Evolutionary conservation across 441 rosid species (phyloP), one percentile per base, ranked within the genome.

Genomic region (Codiaeum variegatum): DNA sequence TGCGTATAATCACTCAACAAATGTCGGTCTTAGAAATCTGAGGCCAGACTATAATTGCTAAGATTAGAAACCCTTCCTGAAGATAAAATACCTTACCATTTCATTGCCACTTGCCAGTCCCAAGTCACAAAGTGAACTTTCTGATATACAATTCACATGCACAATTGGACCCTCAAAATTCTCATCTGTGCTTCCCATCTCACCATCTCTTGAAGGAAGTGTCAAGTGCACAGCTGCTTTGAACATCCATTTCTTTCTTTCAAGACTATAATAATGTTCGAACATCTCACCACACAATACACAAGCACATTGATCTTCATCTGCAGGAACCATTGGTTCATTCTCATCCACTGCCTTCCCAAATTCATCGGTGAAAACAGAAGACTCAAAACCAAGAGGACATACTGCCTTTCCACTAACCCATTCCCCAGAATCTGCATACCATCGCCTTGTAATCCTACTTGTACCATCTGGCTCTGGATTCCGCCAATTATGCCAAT

Each of bases 301-400:
- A 78, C 99, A 96, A n/a, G 87, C 97, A 78, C 83, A 85, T 72
- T 91, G 98, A 76, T 83, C 82, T 80, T 96, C 99, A 83, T 93
- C 94, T 9, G 93, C 96, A 66, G 83, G 84, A 79, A 90, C 91
- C 79, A 83, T 80, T 26, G 79, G 84, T 72, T 81, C 92, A 74
- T 79, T 81, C 42, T 77, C 63, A 24, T 74, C 88, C 18, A 62
- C 75, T 7, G 67, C 76, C 74, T 59, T 75, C 40, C 75, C 79
- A 58, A 81, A 29, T 52, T 83, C 86, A 67, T 84, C 83, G 51
- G 72, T 49, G 34, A 51, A 71, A 70, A 66, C 79, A 52, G 76
- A 72, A 36, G 78, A 64, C 70, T 91, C 89, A 47, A 79, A 52
- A 77, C 74, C 91, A 69, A 71, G 58, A 52, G 84, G 78, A 74